Conservation (phyloP, 371 early-diverging fungal species). For the Syncephalis fuscata region DNA sequence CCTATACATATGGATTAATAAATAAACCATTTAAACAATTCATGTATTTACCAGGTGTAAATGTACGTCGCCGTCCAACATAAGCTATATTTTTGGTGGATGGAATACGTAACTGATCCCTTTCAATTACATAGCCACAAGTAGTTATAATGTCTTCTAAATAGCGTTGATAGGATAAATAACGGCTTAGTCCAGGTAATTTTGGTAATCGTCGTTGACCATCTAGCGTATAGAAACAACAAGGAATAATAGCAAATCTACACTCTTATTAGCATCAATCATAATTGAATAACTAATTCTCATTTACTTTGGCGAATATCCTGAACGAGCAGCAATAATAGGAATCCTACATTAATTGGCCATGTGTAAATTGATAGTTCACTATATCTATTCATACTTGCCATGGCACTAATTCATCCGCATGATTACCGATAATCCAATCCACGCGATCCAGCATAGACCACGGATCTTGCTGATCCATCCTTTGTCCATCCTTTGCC, state of each 20-base stretch:
- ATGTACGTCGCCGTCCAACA: constrained; percentile 25
- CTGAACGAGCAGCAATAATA: constrained; percentile 48
- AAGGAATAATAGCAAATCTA: constrained; percentile 66
- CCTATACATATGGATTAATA: too few species aligned
- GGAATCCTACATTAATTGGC: constrained; percentile 37
- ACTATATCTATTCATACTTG: constrained; percentile 1
- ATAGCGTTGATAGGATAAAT: constrained; percentile 50
- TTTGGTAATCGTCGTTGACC: constrained; percentile 31
- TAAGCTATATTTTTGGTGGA: constrained; percentile 77
- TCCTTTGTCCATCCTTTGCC: too few species aligned
- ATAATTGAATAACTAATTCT: constrained; percentile 5
- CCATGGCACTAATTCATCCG: constrained; percentile 84
- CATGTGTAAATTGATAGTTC: constrained; percentile 12
- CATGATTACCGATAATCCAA: constrained; percentile 85
- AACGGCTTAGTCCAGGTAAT: constrained; percentile 37
- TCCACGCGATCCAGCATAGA: constrained; percentile 20
- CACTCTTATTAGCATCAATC: not conserved
- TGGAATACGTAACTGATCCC: constrained; percentile 68
- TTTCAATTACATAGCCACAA: constrained; percentile 44
- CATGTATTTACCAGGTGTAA: too few species aligned
- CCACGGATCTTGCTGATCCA: too few species aligned
- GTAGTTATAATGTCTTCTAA: constrained; percentile 27
- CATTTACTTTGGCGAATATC: constrained; percentile 30
- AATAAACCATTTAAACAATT: too few species aligned
- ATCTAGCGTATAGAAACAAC: constrained; percentile 57